Evolutionary conservation across 495 filamentous ascomycete species (phyloP), one percentile per base, ranked within the genome.

Genomic region (Aspergillus cavernicola): DNA sequence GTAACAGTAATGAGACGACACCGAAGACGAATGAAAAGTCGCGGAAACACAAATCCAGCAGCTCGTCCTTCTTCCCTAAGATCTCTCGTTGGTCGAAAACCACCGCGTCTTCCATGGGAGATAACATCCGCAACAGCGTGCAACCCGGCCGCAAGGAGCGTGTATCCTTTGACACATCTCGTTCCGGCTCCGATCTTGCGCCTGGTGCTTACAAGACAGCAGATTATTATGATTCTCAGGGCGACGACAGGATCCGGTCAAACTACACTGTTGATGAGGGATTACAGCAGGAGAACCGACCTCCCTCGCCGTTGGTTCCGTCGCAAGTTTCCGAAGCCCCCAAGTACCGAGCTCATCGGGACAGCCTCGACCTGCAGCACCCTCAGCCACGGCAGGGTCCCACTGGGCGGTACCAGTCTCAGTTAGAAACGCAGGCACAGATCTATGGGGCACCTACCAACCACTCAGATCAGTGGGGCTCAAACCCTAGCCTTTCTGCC

Each of bases 71-170:
- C 66, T 93, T 91, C 71, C 89, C 90, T 20, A 95, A 92, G 69
- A 88, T 96, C 53, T 97, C 95, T 11, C 84, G 93, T 26, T 99
- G 93, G 93, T 97, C 92, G 4, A 92, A 93, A 69, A 97, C 93
- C 18, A 97, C 93, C 4, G 80, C 91, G 19, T 93, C 95, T 2
- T 86, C 86, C n/a, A 75, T 77, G 53, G 80, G 78, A 12, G 73
- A 81, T 57, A 74, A 76, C 41, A 72, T 75, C 56, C 74, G 80
- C 52, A 77, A 74, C 59, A 82, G 73, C 61, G 69, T 74, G 22
- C 74, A 77, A 52, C 66, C 71, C 11, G 61, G 61, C 15, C 73
- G 73, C 33, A 76, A 77, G 44, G 73, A 80, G 44, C 76, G 75
- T 13, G 75, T 80, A 13, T 72, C 70, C 35, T 85, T 80, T 11